Percentiles rank a stretch among this genome's conserved stretches.
Evolutionary conservation across 495 filamentous ascomycete species (phyloP).

Genomic region (Tuber aestivum): DNA sequence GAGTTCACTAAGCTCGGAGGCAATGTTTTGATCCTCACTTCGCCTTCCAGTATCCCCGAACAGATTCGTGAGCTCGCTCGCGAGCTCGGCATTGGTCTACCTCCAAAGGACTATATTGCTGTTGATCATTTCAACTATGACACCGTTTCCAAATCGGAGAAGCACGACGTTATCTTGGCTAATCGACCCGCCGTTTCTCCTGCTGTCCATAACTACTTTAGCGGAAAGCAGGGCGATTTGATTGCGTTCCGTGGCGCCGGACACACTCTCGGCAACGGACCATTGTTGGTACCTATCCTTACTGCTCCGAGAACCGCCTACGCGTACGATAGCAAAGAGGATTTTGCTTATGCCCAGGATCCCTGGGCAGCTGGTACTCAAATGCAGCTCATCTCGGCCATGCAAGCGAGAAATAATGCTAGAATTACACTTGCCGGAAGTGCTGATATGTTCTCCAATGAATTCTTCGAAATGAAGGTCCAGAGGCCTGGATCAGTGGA

Average conservation of each 20-base stretch:
- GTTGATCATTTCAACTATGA: constrained; percentile 97
- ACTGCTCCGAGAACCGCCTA: constrained; percentile 78
- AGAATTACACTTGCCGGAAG: constrained; percentile 82
- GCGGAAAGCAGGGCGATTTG: constrained; percentile 57
- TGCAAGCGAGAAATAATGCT: constrained; percentile 90
- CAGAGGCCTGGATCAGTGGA: constrained; percentile 54
- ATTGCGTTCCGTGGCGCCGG: constrained; percentile 75
- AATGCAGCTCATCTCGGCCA: constrained; percentile 68
- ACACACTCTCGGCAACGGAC: constrained; percentile 69
- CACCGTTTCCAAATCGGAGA: constrained; percentile 62
- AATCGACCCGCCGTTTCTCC: constrained; percentile 46
- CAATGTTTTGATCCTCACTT: constrained; percentile 84
- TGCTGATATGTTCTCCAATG: constrained; percentile 76
- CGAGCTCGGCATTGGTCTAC: constrained; percentile 85
- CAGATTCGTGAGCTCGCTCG: constrained; percentile 76
- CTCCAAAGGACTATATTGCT: constrained; percentile 70
- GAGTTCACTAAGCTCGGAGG: constrained; percentile 87
- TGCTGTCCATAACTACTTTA: constrained; percentile 70
- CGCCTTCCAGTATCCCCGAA: constrained; percentile 64
- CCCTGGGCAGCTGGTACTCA: constrained; percentile 78
- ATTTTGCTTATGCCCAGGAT: constrained; percentile 59
- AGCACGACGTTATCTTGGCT: constrained; percentile 82
- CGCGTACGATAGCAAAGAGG: constrained; percentile 90
- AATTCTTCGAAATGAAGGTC: constrained; percentile 82
- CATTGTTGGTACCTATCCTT: constrained; percentile 72